A percentile compares a stretch with the other conserved stretches of the same genome.
phyloP scores from a whole-genome alignment of 495 filamentous ascomycete species.

The Neurospora discreta region DNA sequence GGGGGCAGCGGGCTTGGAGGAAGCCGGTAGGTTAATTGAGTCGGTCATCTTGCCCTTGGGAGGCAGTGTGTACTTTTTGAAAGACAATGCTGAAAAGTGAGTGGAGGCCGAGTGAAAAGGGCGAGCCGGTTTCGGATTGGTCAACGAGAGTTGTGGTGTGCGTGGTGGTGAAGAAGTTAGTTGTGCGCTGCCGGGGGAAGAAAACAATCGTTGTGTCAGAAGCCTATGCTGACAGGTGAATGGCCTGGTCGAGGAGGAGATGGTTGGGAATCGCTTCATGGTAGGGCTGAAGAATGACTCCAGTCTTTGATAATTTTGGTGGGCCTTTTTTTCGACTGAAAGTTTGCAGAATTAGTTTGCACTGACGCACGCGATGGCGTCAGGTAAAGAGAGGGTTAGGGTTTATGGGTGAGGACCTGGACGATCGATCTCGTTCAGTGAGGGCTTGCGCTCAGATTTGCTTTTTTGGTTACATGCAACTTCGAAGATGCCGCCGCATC shows the following conservation, averaged over 20 bases:
- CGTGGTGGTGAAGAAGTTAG: not conserved
- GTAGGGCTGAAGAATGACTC: not conserved
- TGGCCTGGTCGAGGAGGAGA: not conserved
- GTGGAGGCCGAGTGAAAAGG: not conserved
- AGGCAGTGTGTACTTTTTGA: constrained; percentile 18
- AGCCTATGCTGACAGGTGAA: not conserved
- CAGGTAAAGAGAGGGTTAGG: not conserved
- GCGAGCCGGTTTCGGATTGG: not conserved
- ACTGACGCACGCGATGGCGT: not conserved
- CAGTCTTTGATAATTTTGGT: not conserved
- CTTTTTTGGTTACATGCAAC: not conserved
- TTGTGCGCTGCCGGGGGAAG: not conserved
- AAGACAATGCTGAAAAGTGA: constrained; percentile 2
- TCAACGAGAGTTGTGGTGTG: not conserved
- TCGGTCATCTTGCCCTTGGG: constrained; percentile 3
- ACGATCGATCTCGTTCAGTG: not conserved
- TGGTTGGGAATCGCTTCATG: constrained; percentile 6
- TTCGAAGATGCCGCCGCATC: not conserved
- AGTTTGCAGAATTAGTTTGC: not conserved
- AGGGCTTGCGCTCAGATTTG: too few relatives aligned
- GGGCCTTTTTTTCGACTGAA: not conserved
- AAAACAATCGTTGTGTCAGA: not conserved
- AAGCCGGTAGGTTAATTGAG: not conserved
- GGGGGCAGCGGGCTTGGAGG: not conserved
- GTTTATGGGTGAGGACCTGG: not conserved